A percentile compares a stretch with the other conserved stretches of the same genome.
These are phyloP conservation scores for Leccinum disarticulatum DNA, from an alignment of 768 basidiomycete genomes.

Conservation along the genomic window DNA sequence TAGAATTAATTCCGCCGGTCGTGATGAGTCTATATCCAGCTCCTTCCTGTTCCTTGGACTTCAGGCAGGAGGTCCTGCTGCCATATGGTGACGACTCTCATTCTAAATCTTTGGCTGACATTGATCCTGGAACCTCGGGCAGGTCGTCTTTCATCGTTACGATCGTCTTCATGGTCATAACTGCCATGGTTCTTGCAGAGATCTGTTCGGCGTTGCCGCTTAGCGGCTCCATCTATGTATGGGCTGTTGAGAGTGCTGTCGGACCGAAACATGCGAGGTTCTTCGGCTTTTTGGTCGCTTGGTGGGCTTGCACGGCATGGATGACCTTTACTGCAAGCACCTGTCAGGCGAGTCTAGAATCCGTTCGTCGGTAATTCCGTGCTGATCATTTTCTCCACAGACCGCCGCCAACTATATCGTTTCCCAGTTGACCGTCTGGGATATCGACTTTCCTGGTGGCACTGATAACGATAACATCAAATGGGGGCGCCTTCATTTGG, in stretches of 20 bases:
- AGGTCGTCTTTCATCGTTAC: conserved; percentile 88
- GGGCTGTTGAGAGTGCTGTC: conserved; percentile 85
- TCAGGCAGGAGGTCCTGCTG: conserved; percentile 82
- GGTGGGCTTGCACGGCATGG: conserved; percentile 96
- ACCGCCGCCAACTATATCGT: conserved; percentile 89
- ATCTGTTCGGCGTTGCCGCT: conserved; percentile 86
- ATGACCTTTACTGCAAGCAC: conserved; percentile 91
- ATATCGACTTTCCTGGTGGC: conserved; percentile 81
- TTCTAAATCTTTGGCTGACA: neutral
- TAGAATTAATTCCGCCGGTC: conserved; percentile 5
- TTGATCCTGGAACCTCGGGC: conserved; percentile 11
- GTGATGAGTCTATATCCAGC: conserved; percentile 35
- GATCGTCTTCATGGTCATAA: conserved; percentile 85
- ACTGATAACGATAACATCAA: conserved; percentile 67
- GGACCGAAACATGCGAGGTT: conserved; percentile 85
- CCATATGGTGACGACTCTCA: conserved; percentile 59
- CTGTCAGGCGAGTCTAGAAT: conserved; percentile 59
- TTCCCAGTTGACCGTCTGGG: conserved; percentile 80
- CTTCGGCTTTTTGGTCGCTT: conserved; percentile 87
- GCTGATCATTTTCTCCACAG: conserved; percentile 36
- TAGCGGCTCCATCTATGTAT: conserved; percentile 91
- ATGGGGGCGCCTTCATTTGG: conserved; percentile 87
- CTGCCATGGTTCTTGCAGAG: conserved; percentile 84
- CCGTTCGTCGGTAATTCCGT: neutral
- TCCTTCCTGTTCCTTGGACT: conserved; percentile 80